phyloP scores from a whole-genome alignment of 2,329 filamentous ascomycete genomes.

The Aspergillus luchuensis region DNA sequence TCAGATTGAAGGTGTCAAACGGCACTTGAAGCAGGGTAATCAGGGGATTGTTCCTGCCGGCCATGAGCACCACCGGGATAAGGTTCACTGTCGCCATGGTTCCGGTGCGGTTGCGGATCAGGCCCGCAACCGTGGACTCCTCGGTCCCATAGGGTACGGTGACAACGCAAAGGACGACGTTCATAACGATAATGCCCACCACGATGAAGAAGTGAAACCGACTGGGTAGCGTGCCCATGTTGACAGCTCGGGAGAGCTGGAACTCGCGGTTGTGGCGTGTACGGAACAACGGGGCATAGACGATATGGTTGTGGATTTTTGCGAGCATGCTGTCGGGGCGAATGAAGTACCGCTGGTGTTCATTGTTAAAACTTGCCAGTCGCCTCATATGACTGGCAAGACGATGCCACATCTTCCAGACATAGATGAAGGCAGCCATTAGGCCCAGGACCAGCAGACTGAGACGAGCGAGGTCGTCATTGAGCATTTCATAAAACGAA shows the following conservation, averaged over 20 bases:
- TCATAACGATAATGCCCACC: conserved; percentile 44
- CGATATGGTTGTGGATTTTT: conserved; percentile 70
- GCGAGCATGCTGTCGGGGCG: conserved; percentile 57
- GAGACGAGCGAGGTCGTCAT: conserved; percentile 62
- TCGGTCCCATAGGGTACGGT: conserved; percentile 44
- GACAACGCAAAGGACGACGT: conserved; percentile 54
- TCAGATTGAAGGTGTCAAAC: conserved; percentile 54
- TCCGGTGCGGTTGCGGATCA: conserved; percentile 48
- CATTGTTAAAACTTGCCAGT: conserved; percentile 74
- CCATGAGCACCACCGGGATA: conserved; percentile 46
- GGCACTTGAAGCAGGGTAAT: conserved; percentile 46
- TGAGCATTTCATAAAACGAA: conserved; percentile 40
- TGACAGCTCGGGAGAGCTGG: conserved; percentile 46
- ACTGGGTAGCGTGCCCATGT: conserved; percentile 50
- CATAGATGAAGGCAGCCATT: conserved; percentile 63
- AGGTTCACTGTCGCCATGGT: conserved; percentile 48
- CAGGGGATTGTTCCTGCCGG: conserved; percentile 48
- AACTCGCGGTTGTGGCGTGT: conserved; percentile 50
- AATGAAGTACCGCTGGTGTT: conserved; percentile 77
- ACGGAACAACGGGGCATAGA: conserved; percentile 50
- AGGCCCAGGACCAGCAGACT: conserved; percentile 65
- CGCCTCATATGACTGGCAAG: conserved; percentile 70
- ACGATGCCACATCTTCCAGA: conserved; percentile 66
- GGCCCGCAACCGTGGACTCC: conserved; percentile 35
- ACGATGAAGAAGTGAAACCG: conserved; percentile 50